Conservation (phyloP, 2,329 filamentous ascomycete genomes). For the Balansia obtecta region DNA sequence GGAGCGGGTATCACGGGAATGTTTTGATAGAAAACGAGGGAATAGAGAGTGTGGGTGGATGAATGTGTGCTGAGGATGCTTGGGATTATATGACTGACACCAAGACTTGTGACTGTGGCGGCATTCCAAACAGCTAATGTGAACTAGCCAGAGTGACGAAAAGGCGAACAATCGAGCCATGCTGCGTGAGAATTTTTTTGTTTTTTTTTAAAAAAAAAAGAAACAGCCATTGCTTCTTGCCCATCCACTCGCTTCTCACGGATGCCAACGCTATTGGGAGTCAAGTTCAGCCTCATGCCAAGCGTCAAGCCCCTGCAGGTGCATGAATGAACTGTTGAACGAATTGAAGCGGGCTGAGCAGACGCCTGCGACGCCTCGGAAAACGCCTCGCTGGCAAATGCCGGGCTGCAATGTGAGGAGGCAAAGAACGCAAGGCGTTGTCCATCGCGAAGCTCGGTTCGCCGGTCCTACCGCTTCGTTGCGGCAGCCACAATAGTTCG, state of each 20-base stretch:
- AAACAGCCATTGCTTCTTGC: neutral
- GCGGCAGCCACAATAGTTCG: no score
- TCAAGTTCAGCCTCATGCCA: constrained; percentile 1
- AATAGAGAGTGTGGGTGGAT: no score
- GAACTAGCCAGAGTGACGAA: neutral
- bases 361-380: neutral
- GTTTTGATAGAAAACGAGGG: neutral
- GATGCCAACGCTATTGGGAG: neutral
- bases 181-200: neutral
- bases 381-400: neutral
- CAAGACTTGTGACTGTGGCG: neutral
- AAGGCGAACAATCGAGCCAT: neutral
- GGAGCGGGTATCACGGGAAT: neutral
- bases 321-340: neutral
- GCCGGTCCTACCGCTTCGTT: no score
- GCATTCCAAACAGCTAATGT: neutral
- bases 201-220: no score
- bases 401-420: neutral
- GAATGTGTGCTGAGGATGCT: neutral
- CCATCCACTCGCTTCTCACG: neutral
- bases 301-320: neutral
- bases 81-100: no score
- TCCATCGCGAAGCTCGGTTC: neutral
- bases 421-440: no score
- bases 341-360: neutral